Conservation (phyloP, 495 filamentous ascomycete species). For the Chaetomium fimeti region DNA sequence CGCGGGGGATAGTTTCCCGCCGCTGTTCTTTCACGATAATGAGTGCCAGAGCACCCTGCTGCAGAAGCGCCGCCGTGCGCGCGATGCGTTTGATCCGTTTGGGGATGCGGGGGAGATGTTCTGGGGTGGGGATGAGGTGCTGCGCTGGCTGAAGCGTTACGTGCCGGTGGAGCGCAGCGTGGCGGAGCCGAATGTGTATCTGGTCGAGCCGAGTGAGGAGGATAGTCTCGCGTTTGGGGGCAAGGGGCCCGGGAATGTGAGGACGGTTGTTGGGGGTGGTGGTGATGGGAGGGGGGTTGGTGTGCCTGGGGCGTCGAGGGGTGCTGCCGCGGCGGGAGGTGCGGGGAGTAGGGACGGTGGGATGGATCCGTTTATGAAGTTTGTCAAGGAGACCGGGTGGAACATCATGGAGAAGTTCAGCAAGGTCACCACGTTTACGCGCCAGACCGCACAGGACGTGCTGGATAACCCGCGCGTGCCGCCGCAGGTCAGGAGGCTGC, state of each 20-base stretch:
- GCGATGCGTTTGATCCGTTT: constrained; percentile 88
- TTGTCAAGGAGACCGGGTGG: constrained; percentile 94
- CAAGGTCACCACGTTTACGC: constrained; percentile 93
- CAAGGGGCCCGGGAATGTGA: constrained; percentile 52
- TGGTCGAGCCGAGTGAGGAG: constrained; percentile 82
- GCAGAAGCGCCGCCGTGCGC: constrained; percentile 80
- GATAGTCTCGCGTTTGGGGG: constrained; percentile 79
- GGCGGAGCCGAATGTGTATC: constrained; percentile 83
- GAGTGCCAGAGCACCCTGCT: constrained; percentile 95
- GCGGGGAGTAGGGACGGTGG: constrained; percentile 56
- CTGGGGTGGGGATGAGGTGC: constrained; percentile 95
- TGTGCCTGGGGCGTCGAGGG: constrained; percentile 25
- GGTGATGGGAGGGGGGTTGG: constrained; percentile 29
- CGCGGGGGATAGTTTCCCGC: constrained; percentile 86
- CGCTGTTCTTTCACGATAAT: constrained; percentile 94
- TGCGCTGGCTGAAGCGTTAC: constrained; percentile 86
- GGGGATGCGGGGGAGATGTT: constrained; percentile 80
- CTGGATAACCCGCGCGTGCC: constrained; percentile 85
- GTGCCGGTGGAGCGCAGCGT: constrained; percentile 75
- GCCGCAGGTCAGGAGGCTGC: constrained; percentile 77
- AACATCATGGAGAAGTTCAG: constrained; percentile 91
- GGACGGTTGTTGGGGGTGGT: constrained; percentile 33
- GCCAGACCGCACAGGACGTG: constrained; percentile 86
- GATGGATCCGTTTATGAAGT: constrained; percentile 96
- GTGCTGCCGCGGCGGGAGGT: constrained; percentile 23